These are phyloP conservation scores for Agrocybe praecox DNA, from an alignment of 768 basidiomycete genomes.

Conservation along the genomic window DNA sequence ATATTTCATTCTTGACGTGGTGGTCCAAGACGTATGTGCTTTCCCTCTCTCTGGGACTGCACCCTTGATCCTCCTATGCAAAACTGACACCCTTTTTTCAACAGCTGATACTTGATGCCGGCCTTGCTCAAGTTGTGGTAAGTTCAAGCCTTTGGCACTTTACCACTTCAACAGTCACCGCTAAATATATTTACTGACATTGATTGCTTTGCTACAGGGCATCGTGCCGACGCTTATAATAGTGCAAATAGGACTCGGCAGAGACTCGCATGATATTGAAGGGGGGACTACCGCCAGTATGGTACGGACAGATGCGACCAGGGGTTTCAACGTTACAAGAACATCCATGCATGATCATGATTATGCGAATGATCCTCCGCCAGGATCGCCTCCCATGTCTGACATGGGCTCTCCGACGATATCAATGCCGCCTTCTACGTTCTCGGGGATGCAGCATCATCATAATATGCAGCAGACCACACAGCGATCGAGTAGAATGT, in stretches of 20 bases:
- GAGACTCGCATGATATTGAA: conserved; percentile 21
- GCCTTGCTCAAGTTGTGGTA: conserved; percentile 29
- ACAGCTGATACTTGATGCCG: conserved; percentile 24
- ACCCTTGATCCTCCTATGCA: background rate
- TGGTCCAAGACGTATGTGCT: conserved; percentile 19
- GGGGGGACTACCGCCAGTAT: conserved; percentile 20
- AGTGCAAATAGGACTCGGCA: conserved; percentile 29
- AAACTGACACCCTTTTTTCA: background rate
- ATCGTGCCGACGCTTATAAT: conserved; percentile 34
- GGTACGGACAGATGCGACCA: conserved; percentile 20
- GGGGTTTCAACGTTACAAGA: conserved; percentile 5
- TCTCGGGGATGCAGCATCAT: conserved; percentile 10
- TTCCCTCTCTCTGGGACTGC: background rate
- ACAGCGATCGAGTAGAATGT: conserved; percentile 12
- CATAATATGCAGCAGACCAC: conserved; percentile 4
- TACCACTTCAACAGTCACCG: background rate
- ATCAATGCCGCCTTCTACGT: conserved; percentile 14
- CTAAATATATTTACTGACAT: conserved; percentile 1
- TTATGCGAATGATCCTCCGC: conserved; percentile 20
- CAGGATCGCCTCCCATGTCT: conserved; percentile 12
- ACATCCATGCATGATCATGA: conserved; percentile 17
- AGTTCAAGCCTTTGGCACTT: conserved; percentile 1
- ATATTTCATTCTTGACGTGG: conserved; percentile 27
- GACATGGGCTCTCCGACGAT: background rate
- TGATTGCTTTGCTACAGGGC: conserved; percentile 19